A percentile compares a stretch with the other conserved stretches of the same genome.
phyloP scores from a whole-genome alignment of 2,329 filamentous ascomycete genomes.

The Hymenoscyphus infarciens region DNA sequence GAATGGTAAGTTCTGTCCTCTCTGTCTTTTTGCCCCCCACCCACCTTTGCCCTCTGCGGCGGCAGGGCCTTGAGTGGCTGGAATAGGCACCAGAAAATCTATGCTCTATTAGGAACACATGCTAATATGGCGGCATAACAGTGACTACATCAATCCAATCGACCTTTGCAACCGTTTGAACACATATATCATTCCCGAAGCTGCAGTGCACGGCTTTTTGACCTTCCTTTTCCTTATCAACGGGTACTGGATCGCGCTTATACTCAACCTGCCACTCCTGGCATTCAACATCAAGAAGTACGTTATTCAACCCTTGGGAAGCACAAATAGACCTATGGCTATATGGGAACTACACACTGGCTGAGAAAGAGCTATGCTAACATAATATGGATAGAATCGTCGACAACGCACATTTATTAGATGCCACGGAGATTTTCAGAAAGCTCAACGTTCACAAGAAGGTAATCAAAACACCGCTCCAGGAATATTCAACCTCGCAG shows the following conservation, averaged over 20 bases:
- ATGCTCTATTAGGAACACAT: conserved; percentile 31
- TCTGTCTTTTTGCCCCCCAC: not conserved
- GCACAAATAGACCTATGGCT: not conserved
- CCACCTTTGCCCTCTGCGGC: not conserved
- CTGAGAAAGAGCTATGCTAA: conserved; percentile 33
- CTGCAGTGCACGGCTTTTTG: conserved; percentile 91
- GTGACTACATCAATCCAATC: conserved; percentile 99
- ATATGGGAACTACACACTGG: not conserved
- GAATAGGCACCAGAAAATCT: conserved; percentile 1
- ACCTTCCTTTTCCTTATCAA: conserved; percentile 97
- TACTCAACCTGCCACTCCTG: conserved; percentile 88
- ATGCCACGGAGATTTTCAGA: conserved; percentile 98
- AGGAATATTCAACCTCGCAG: conserved; percentile 8
- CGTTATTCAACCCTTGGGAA: conserved; percentile 34
- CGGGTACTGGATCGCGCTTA: conserved; percentile 92
- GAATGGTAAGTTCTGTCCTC: conserved; percentile 74
- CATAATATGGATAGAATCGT: conserved; percentile 64
- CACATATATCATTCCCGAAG: conserved; percentile 98
- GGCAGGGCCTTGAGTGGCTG: not conserved
- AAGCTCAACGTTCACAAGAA: conserved; percentile 99
- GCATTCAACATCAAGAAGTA: conserved; percentile 98
- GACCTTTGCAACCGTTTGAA: conserved; percentile 99
- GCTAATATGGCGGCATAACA: conserved; percentile 38
- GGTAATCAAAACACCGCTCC: conserved; percentile 46
- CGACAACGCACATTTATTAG: conserved; percentile 93